Evolutionary conservation across 108 stramenopile genomes (phyloP), one percentile per base, ranked within the genome.

Genomic region (Mediolabrus comicus): DNA sequence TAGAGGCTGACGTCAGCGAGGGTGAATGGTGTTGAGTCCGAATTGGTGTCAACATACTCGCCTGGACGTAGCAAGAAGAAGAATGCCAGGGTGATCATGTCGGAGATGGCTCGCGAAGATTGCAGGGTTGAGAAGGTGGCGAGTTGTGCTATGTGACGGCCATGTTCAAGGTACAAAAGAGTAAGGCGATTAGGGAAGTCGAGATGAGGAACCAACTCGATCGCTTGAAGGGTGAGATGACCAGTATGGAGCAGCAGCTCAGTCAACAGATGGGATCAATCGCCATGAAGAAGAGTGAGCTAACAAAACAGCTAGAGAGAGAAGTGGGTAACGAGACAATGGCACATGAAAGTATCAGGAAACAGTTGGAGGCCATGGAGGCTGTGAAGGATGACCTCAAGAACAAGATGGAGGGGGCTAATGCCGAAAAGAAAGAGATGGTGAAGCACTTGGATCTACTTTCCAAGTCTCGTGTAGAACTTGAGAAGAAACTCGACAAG

Each of bases 231-330:
- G 41, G 19, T 27, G 76, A 77, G 35, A 53, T 59, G 19, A 52
- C 65, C 38, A 32, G n/a, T 25, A 35, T 77, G 26, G 76, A 77
- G 55, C 33, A 36, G 19, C 35, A 63, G 46, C 61, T 77, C 11
- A 54, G 67, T 13, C 33, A 65, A 25, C 69, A 77, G 17, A 77
- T 77, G 76, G 76, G 76, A 4, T 53, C 36, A 1, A 49, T 57
- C 0, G 63, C 76, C 53, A 53, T 70, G 32, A 56, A 28, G 26
- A 62, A 51, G 25, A 54, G 36, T 60, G 64, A 68, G 32, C 41
- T 49, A 1, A 49, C 46, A 24, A 49, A 49, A n/a, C 46, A 49
- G 10, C 46, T 49, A 22, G 46, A 49, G 22, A 17, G 17, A 1
- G 41, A 17, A 17, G 41, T 39, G 14, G 38, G 14, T n/a, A 13